phyloP scores from a whole-genome alignment of 148 eudicot species.

The Oxyria digyna region DNA sequence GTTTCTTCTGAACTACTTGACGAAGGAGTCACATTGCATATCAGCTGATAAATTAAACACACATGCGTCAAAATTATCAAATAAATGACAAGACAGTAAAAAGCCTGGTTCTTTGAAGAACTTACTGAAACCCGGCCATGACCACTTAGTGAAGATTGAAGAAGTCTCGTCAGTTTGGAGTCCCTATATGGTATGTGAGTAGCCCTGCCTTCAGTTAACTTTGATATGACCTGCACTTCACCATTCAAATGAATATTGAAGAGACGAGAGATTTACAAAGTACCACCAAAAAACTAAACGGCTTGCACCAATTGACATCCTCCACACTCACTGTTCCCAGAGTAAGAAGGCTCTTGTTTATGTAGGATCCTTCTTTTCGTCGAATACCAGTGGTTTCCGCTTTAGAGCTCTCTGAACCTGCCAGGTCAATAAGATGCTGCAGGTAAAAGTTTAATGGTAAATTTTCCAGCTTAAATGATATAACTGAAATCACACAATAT shows the following conservation, averaged over 20 bases:
- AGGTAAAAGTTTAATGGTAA: slow-evolving; percentile 30
- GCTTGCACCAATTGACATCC: not conserved
- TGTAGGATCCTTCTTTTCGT: slow-evolving; percentile 93
- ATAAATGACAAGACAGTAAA: not conserved
- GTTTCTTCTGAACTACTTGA: slow-evolving; percentile 96
- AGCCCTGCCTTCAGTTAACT: slow-evolving; percentile 82
- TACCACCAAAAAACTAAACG: not conserved
- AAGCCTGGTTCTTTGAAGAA: not conserved
- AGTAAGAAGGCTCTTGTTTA: slow-evolving; percentile 88
- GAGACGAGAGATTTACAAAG: not conserved
- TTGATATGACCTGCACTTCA: slow-evolving; percentile 72
- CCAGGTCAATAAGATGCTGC: slow-evolving; percentile 99
- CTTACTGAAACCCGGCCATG: slow-evolving; percentile 98
- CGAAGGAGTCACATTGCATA: slow-evolving; percentile 95
- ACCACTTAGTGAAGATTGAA: slow-evolving; percentile 95
- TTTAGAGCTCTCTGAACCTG: slow-evolving; percentile 99
- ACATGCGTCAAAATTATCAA: not conserved
- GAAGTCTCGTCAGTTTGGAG: slow-evolving; percentile 94
- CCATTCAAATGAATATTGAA: not conserved
- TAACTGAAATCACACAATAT: not conserved
- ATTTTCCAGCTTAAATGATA: slow-evolving; percentile 9
- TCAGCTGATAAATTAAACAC: slow-evolving; percentile 39
- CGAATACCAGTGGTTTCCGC: slow-evolving; percentile 94
- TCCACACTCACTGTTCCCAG: slow-evolving; percentile 88
- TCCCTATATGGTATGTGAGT: slow-evolving; percentile 90